A percentile compares a stretch with the other conserved stretches of the same genome.
phyloP scores from a whole-genome alignment of 805 yeast genomes.

The Candida andamanensis region DNA sequence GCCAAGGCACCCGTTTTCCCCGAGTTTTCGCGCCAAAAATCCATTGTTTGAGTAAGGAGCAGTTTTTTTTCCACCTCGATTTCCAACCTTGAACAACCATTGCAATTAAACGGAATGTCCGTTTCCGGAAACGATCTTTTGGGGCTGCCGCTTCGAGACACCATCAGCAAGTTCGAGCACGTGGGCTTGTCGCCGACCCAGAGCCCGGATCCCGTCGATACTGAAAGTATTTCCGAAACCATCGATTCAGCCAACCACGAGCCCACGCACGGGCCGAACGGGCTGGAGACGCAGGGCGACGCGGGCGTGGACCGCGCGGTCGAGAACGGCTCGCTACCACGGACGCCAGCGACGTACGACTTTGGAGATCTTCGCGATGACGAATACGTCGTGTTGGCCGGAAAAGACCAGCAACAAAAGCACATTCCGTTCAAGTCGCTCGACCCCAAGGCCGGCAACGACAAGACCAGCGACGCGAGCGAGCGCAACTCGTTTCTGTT shows the following conservation, averaged over 20 bases:
- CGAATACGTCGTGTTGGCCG: constrained; percentile 1
- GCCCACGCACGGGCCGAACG: too few relatives aligned
- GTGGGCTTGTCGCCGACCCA: constrained; percentile 1
- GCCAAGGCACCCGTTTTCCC: too few relatives aligned
- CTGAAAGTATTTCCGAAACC: not conserved
- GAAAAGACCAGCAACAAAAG: not conserved
- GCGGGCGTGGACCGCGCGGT: too few relatives aligned
- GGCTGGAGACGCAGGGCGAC: too few relatives aligned
- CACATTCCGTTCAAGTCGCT: not conserved
- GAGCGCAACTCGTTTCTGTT: too few relatives aligned
- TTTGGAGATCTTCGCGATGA: constrained; percentile 14
- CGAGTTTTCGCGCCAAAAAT: too few relatives aligned
- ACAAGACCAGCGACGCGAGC: not conserved
- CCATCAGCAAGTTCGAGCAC: constrained; percentile 4
- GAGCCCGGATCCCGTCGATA: constrained; percentile 3
- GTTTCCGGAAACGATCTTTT: too few relatives aligned
- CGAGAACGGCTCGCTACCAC: constrained; percentile 14
- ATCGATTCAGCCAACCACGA: not conserved
- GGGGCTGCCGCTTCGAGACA: not conserved
- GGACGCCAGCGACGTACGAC: constrained; percentile 22
- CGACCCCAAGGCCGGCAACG: not conserved
- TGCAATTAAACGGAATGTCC: too few relatives aligned
- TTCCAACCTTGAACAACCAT: too few relatives aligned
- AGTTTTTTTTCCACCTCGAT: too few relatives aligned
- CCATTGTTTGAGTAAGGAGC: too few relatives aligned